Base-by-base conservation (phyloP, 2,329 filamentous ascomycete species). In the Domatiomyces catenatus region DNA sequence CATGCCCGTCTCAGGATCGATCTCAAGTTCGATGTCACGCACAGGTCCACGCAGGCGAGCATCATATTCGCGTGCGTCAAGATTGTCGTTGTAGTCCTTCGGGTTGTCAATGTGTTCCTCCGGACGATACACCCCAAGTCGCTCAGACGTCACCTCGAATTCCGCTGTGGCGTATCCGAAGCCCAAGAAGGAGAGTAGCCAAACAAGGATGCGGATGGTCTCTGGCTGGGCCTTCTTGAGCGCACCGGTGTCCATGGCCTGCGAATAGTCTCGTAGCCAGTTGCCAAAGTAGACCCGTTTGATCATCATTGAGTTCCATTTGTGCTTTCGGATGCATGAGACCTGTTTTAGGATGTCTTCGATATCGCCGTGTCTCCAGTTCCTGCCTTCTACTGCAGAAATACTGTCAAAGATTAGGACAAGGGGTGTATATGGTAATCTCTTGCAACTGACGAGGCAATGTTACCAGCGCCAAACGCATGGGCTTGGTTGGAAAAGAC, bases 91-190 rank as follows among this genome's bases (percentile, higher is more conserved):
- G 63, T 94, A 94, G 56, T 84, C 84, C 56, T 85, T 82, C 7
- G 86, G 86, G 64, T 90, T 92, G 62, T 72, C 69, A 47, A 72
- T 74, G 59, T 73, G 71, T 53, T 74, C 71, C 62, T 90, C 86
- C 0, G 86, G 84, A 28, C 86, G 77, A 66, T 92, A 92, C 55
- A 84, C 81, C 22, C 86, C 86, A 18, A 92, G 74, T 36, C 85
- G 77, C 54, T 90, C 85, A 42, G 83, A 77, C 1, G 85, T 90
- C 45, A 90, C 85, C 61, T 90, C 86, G 59, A 88, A 92, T 62
- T 90, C 86, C 46, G 77, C 83, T 1, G 86, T 90, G n/a, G 84
- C 86, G 67, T 88, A 90, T 36, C 86, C 86, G 65, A 88, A 86
- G 39, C 80, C 79, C 67, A 90, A 74, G 66, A 90, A 90, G 0